A percentile compares a stretch with the other conserved stretches of the same genome.
Evolutionary conservation across 139 green algal species (phyloP).

Genomic region (Edaphochlamys debaryana): DNA sequence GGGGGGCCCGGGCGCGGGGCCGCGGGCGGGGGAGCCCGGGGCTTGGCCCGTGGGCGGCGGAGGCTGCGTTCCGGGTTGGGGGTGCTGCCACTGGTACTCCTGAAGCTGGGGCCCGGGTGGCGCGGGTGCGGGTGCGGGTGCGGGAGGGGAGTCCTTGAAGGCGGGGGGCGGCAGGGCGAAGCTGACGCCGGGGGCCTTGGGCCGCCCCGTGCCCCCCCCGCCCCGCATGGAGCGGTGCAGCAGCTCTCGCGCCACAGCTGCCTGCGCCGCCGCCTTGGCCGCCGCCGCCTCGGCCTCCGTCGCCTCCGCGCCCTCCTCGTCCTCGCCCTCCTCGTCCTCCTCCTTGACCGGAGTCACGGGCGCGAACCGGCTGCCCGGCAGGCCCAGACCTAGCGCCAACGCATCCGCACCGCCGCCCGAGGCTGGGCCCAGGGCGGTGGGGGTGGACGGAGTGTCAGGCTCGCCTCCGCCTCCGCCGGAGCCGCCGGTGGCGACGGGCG

Average conservation of each 20-base stretch:
- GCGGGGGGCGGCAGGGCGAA: constrained; percentile 1
- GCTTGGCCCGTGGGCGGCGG: too few species aligned
- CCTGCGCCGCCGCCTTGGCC: background rate
- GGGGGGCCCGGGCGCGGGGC: too few species aligned
- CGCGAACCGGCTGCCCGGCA: constrained; percentile 4
- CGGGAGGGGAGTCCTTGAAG: background rate
- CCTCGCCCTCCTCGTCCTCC: background rate
- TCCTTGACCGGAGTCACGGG: background rate
- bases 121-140: background rate
- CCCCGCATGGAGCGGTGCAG: constrained; percentile 18
- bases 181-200: background rate
- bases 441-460: too few species aligned
- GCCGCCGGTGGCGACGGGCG: too few species aligned
- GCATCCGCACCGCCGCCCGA: too few species aligned
- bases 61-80: background rate
- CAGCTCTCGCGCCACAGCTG: constrained; percentile 9
- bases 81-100: constrained; percentile 30
- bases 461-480: too few species aligned
- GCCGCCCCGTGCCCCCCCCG: background rate
- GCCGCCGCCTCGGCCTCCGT: background rate
- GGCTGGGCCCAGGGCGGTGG: too few species aligned
- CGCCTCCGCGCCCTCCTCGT: background rate
- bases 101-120: background rate
- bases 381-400: background rate
- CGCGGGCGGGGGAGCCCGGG: too few species aligned